These are phyloP conservation scores for Pyrus betulifolia DNA, from an alignment of 306 rosid species.

Conservation along the genomic window DNA sequence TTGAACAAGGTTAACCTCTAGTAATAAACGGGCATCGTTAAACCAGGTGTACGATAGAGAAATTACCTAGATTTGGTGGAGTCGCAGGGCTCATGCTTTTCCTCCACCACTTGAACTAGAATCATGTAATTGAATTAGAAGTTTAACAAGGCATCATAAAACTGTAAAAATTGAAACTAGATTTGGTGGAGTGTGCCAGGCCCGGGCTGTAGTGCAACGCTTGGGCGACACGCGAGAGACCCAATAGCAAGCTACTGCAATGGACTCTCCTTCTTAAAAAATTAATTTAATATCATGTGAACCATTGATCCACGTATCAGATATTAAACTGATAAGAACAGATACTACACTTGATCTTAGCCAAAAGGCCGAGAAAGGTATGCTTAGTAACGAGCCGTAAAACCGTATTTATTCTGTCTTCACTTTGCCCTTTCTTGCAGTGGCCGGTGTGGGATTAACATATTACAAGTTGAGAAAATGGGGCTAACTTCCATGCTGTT, in stretches of 20 bases:
- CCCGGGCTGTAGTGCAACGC: neutral
- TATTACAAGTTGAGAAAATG: neutral
- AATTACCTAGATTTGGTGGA: too few species aligned
- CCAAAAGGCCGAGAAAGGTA: neutral
- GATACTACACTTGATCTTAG: neutral
- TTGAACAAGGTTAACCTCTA: neutral
- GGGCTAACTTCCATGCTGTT: neutral
- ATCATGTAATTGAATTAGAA: too few species aligned
- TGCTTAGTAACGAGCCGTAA: accelerated
- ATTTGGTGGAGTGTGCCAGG: neutral
- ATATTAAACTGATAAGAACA: neutral
- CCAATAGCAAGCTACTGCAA: neutral
- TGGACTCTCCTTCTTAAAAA: neutral
- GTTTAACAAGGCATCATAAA: neutral
- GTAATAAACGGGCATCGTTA: neutral
- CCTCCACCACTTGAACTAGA: too few species aligned
- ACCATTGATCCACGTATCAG: neutral
- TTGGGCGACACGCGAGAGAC: neutral
- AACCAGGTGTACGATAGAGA: too few species aligned
- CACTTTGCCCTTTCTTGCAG: too few species aligned
- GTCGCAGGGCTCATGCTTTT: too few species aligned
- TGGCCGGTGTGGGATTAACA: too few species aligned
- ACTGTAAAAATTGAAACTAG: neutral
- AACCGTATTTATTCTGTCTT: too few species aligned
- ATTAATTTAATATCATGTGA: neutral